phyloP scores from a whole-genome alignment of 1,284 basidiomycete genomes.

The Pseudozyma sp. region DNA sequence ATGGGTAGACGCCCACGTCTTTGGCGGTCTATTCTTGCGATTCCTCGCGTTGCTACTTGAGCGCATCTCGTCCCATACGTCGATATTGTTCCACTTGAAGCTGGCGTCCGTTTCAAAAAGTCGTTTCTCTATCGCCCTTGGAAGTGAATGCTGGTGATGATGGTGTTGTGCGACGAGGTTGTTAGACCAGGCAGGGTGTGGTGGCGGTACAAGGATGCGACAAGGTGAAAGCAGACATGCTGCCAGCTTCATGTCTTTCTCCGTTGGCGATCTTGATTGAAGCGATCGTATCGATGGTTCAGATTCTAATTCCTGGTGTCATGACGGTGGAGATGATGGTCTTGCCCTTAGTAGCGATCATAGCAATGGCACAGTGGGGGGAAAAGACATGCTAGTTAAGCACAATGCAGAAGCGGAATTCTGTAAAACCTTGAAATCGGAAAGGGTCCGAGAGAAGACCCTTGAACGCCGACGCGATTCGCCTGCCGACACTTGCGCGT shows the following conservation, averaged over 20 bases:
- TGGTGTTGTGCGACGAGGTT: not conserved
- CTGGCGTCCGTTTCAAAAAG: not conserved
- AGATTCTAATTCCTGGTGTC: not conserved
- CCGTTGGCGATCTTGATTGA: not conserved
- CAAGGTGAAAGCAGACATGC: conserved; percentile 16
- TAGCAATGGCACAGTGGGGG: not conserved
- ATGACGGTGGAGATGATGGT: not conserved
- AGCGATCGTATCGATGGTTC: not conserved
- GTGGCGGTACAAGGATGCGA: not conserved
- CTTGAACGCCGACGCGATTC: conserved; percentile 7
- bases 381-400: not conserved
- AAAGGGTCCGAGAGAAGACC: conserved; percentile 2
- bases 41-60: not conserved
- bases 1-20: conserved; percentile 46
- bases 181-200: not conserved
- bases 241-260: conserved; percentile 21
- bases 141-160: not conserved
- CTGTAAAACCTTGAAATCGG: conserved; percentile 1
- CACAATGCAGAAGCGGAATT: not conserved
- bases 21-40: conserved; percentile 14
- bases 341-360: not conserved
- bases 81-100: conserved; percentile 8
- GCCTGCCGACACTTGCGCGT: not conserved
- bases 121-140: not conserved
- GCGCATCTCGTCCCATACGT: conserved; percentile 25